Evolutionary conservation across 495 filamentous ascomycete genomes (phyloP).

Genomic region (Bombardia bombarda): DNA sequence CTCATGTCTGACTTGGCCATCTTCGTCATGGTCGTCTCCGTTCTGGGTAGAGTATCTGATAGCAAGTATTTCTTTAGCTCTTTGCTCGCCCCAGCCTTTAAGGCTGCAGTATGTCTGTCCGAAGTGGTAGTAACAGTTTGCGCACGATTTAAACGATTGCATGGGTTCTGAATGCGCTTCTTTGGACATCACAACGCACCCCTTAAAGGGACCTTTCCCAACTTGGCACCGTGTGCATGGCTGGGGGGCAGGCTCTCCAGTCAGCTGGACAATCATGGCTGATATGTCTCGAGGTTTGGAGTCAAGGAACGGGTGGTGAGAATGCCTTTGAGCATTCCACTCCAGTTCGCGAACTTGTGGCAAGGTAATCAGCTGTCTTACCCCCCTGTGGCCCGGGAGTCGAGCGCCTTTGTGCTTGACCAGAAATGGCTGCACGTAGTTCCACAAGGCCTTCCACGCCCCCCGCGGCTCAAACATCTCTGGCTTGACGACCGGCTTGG

Average conservation of each 20-base stretch:
- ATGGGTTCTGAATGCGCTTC: slow-evolving; percentile 6
- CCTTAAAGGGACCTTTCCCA: slow-evolving; percentile 21
- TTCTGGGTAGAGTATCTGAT: no score
- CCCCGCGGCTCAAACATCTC: background rate
- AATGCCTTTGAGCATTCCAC: slow-evolving; percentile 12
- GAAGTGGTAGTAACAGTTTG: slow-evolving; percentile 27
- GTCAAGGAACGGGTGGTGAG: slow-evolving; percentile 13
- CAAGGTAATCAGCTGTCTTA: slow-evolving; percentile 11
- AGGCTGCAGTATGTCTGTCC: slow-evolving; percentile 20
- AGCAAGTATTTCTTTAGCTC: no score
- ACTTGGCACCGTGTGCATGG: slow-evolving; percentile 18
- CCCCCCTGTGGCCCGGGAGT: slow-evolving; percentile 7
- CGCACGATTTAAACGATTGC: slow-evolving; percentile 14
- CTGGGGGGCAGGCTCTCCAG: slow-evolving; percentile 15
- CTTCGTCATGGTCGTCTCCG: no score
- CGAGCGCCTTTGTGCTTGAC: slow-evolving; percentile 7
- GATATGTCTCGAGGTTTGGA: slow-evolving; percentile 18
- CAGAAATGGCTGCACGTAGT: slow-evolving; percentile 13
- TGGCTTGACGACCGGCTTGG: no score
- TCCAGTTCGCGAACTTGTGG: slow-evolving; percentile 15
- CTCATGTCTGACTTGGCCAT: no score
- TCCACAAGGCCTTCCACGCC: slow-evolving; percentile 9
- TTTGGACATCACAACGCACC: slow-evolving; percentile 21
- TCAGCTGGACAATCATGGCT: slow-evolving; percentile 22
- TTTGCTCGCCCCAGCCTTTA: slow-evolving; percentile 16